phyloP scores from a whole-genome alignment of 2,329 filamentous ascomycete species.

The Monosporascus sp. region DNA sequence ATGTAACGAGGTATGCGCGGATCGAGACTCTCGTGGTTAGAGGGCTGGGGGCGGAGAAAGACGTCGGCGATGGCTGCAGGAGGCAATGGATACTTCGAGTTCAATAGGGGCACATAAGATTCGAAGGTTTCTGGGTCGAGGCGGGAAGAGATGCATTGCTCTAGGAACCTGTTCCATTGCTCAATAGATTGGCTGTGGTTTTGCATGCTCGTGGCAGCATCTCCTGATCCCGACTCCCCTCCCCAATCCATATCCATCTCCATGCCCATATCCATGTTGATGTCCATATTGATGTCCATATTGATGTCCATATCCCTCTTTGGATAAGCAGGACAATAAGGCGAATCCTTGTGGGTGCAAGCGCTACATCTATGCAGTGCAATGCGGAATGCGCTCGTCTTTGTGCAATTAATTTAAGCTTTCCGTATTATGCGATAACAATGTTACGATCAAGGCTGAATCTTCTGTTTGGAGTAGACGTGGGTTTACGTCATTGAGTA shows the following conservation, averaged over 20 bases:
- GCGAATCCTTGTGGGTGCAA: background rate
- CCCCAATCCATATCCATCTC: constrained; percentile 12
- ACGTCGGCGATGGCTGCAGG: constrained; percentile 49
- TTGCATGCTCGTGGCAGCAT: background rate
- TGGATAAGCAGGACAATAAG: background rate
- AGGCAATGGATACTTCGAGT: constrained; percentile 46
- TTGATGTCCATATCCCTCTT: background rate
- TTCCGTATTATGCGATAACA: background rate
- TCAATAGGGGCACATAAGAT: constrained; percentile 42
- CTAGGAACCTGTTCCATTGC: constrained; percentile 48
- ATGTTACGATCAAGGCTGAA: too few species aligned
- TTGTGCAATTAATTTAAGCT: background rate
- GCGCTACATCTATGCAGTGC: background rate
- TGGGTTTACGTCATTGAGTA: too few species aligned
- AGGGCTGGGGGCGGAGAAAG: constrained; percentile 48
- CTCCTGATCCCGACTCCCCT: constrained; percentile 2
- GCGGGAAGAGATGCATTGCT: constrained; percentile 43
- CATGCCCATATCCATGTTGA: constrained; percentile 6
- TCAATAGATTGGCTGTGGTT: constrained; percentile 19
- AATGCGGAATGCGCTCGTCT: too few species aligned
- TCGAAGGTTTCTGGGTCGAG: constrained; percentile 50
- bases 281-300: background rate
- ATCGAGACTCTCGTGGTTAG: constrained; percentile 47
- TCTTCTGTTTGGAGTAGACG: too few species aligned
- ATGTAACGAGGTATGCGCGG: constrained; percentile 56